Base-by-base conservation (phyloP, 1,139 yeast species). In the Pichia sp. region DNA sequence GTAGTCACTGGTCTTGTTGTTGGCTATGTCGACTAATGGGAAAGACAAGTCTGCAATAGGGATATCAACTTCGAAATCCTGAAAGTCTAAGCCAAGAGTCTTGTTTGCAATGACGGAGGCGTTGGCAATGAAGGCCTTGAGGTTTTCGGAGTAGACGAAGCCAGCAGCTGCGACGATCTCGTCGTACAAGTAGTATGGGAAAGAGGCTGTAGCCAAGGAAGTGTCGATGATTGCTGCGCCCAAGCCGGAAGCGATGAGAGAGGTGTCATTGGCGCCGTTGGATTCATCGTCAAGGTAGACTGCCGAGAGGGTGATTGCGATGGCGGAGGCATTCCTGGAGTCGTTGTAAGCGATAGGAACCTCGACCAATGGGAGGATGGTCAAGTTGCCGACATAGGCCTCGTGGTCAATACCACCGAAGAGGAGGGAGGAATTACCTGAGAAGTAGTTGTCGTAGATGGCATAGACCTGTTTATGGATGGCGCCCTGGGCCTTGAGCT, bases 361-460 rank as follows among this genome's bases (percentile, higher is more conserved):
- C 49, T 34, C 57, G 54, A 61, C 72, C 72, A 54, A 74, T 13
- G 81, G 80, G 11, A 80, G 62, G 2, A 78, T 69, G 45, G 71
- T 67, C 50, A 81, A 68, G n/a, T 68, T 65, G n/a, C 84, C 83
- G 2, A 67, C 52, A 62, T 75, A 79, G 62, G 78, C 80, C 49
- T 75, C 69, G 50, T 72, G 75, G 62, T 82, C 86, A 43, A 79
- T 74, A 51, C 80, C 85, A 54, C 85, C 85, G 64, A 81, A 79
- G 47, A 80, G 63, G 43, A 81, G 66, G 30, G 76, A 72, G 11
- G 82, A 83, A 5, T 84, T 82, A 3, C 48, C 49, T 4, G 54
- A 38, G 19, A 56, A 32, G 47, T 53, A 56, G 45, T 56, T 45
- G 16, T 53, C 56, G 43, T 53, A 51, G 29, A 82, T 63, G 3